Percentiles rank a stretch among this genome's conserved stretches.
Evolutionary conservation across 75 land plant species (phyloP).

Genomic region (Pinus tabuliformis): DNA sequence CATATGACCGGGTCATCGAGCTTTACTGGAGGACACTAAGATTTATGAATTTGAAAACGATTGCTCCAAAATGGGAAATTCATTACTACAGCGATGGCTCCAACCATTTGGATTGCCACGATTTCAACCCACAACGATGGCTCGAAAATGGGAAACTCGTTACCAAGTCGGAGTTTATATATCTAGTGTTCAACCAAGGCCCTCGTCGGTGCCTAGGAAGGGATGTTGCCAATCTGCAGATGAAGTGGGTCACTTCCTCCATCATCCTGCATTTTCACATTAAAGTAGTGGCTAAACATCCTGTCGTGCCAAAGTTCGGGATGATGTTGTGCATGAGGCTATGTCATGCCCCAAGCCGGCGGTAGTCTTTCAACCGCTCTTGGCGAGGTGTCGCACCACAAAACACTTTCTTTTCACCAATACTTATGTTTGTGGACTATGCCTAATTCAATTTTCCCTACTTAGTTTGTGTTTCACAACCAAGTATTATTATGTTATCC

Average conservation of each 20-base stretch:
- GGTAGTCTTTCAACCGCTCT: no score
- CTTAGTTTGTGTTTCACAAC: no score
- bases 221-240: conserved; percentile 19
- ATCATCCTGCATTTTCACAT: background rate
- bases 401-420: no score
- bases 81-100: no score
- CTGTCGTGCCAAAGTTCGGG: background rate
- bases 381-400: no score
- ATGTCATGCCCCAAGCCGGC: no score
- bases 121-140: conserved; percentile 33
- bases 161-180: background rate
- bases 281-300: background rate
- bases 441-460: no score
- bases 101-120: no score
- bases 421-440: no score
- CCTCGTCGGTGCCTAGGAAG: conserved; percentile 24
- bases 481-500: no score
- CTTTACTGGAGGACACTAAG: no score
- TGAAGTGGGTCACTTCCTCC: conserved; percentile 12
- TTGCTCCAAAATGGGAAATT: conserved; percentile 15
- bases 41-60: background rate
- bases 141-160: background rate
- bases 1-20: no score
- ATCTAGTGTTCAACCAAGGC: conserved; percentile 22
- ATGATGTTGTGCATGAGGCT: background rate